Evolutionary conservation across 345 rosid genomes (phyloP), one percentile per base, ranked within the genome.

Genomic region (Gynandropsis gynandra): DNA sequence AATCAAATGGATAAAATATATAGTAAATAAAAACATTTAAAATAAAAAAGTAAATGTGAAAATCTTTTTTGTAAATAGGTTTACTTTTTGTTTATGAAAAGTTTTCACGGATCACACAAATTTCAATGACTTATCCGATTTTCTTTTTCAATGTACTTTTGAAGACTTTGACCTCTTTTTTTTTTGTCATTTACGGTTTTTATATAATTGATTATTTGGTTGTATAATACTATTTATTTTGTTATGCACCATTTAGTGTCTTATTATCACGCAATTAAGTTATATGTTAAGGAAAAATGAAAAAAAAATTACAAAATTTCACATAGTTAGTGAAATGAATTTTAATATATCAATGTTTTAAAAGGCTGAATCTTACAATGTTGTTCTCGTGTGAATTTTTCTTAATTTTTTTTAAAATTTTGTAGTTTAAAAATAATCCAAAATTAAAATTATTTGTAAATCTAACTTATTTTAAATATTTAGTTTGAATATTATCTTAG

Each of bases 61-160:
- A 42, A 21, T n/a, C n/a, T 40, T 48, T 36, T 12, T 9, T 9
- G n/a, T n/a, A n/a, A 29, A 2, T 36, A 12, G 19, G 17, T 0
- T 47, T 43, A 54, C 37, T 46, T 58, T 56, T 56, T n/a, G 57
- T 18, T 19, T 34, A 56, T 7, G 51, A 33, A 49, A 64, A 49
- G 31, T 56, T 20, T 42, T 56, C 46, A 56, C 68, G 41, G 35
- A 21, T 27, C 52, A 64, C 58, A 63, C 62, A 56, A 56, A 52
- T 64, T 62, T 31, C 57, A n/a, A 56, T 41, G 56, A 51, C 51
- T 49, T 50, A 44, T 43, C 52, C 52, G 69, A 64, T 57, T 50
- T 27, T 42, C 44, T 44, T 58, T 58, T 58, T 56, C 69, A 37
- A 64, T 57, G 49, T 38, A 58, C 64, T 65, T 65, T 58, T 58